Evolutionary conservation across 768 basidiomycete genomes (phyloP).

Genomic region (Boletus fagicola): DNA sequence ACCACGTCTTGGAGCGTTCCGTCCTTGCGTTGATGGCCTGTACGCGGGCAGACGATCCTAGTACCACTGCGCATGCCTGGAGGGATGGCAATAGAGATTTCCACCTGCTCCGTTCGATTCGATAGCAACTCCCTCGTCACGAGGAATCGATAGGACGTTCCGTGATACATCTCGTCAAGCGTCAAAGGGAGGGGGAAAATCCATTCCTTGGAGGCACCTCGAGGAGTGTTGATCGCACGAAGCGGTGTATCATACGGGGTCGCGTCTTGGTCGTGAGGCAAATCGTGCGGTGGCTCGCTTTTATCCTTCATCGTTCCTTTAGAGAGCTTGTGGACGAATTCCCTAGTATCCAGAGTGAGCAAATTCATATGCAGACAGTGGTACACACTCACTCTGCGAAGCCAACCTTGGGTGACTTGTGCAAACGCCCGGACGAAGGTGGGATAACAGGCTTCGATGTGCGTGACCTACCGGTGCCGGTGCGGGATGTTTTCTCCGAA

Average conservation of each 20-base stretch:
- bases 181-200: slow-evolving; percentile 60
- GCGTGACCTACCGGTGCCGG: slow-evolving; percentile 14
- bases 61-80: slow-evolving; percentile 62
- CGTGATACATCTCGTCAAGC: slow-evolving; percentile 60
- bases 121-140: slow-evolving; percentile 56
- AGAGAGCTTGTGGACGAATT: slow-evolving; percentile 30
- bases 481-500: slow-evolving; percentile 13
- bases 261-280: slow-evolving; percentile 15
- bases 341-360: slow-evolving; percentile 22
- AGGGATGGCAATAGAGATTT: slow-evolving; percentile 59
- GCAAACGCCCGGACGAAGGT: slow-evolving; percentile 22
- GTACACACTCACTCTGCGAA: slow-evolving; percentile 29
- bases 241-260: slow-evolving; percentile 39
- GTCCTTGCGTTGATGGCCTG: slow-evolving; percentile 62
- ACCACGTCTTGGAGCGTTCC: slow-evolving; percentile 62
- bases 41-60: slow-evolving; percentile 56
- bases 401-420: slow-evolving; percentile 24
- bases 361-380: neutral
- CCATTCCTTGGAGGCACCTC: slow-evolving; percentile 56
- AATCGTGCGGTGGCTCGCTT: slow-evolving; percentile 3
- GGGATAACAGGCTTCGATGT: slow-evolving; percentile 31
- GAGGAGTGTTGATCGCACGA: slow-evolving; percentile 38
- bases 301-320: slow-evolving; percentile 11
- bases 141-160: slow-evolving; percentile 55
- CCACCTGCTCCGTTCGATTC: slow-evolving; percentile 48